A percentile compares a stretch with the other conserved stretches of the same genome.
Evolutionary conservation across 169 alveolate species (phyloP).

Genomic region (Eimeria zaria): DNA sequence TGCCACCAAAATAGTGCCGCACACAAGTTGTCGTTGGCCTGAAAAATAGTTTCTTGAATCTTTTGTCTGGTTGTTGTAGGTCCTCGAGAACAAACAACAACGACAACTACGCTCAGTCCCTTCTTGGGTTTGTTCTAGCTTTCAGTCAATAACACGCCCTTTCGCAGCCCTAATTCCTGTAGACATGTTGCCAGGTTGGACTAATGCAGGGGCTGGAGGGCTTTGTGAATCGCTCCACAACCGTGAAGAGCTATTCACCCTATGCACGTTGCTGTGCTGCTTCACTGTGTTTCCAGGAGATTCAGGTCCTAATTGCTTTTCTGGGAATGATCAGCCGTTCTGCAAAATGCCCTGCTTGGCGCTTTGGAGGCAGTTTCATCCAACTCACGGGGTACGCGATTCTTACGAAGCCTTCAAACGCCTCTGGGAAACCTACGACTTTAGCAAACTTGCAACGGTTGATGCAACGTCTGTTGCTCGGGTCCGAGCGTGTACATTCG

Average conservation of each 20-base stretch:
- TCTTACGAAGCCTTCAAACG: slow-evolving; percentile 15
- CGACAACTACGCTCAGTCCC: not conserved
- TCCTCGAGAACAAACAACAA: not conserved
- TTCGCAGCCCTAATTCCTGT: not conserved
- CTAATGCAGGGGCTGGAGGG: not conserved
- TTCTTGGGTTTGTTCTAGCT: not conserved
- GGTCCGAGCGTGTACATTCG: slow-evolving; percentile 56
- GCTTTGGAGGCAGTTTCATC: not conserved
- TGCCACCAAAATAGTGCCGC: not conserved
- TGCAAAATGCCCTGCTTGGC: slow-evolving; percentile 19
- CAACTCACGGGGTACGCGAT: not conserved
- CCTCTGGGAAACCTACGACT: slow-evolving; percentile 47
- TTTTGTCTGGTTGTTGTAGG: not conserved
- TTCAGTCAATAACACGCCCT: not conserved
- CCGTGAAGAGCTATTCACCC: not conserved
- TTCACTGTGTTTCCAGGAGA: slow-evolving; percentile 28
- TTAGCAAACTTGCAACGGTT: not conserved
- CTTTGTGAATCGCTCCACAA: not conserved
- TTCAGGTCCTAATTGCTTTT: slow-evolving; percentile 38
- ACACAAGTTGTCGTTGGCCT: not conserved
- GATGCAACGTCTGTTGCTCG: not conserved
- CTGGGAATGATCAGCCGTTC: slow-evolving; percentile 52
- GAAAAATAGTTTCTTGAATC: not conserved
- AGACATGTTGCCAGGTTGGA: not conserved
- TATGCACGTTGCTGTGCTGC: not conserved